These are phyloP conservation scores for Fusarium buxicola DNA, from an alignment of 2,329 filamentous ascomycete species.

Conservation along the genomic window DNA sequence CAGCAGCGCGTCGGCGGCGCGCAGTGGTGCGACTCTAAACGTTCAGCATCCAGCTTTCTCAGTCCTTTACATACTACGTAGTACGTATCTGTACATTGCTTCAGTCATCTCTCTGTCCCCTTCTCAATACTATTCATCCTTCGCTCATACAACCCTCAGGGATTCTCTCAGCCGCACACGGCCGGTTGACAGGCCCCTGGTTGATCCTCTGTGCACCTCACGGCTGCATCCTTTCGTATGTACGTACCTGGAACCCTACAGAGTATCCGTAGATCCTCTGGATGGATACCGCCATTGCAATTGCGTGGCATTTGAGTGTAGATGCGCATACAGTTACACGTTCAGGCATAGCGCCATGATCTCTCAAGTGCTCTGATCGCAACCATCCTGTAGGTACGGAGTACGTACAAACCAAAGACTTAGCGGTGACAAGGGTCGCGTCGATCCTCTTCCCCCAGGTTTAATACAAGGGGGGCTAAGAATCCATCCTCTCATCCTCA, in stretches of 20 bases:
- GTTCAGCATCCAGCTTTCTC: background rate
- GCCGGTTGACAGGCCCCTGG: background rate
- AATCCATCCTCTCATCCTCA: slow-evolving; percentile 15
- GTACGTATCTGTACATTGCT: background rate
- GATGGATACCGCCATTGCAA: too few species aligned
- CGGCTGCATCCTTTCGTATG: too few species aligned
- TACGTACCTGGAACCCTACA: too few species aligned
- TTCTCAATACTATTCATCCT: slow-evolving; percentile 22
- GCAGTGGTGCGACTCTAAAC: slow-evolving; percentile 34
- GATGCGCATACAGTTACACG: too few species aligned
- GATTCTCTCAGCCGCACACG: slow-evolving; percentile 30
- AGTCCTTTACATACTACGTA: too few species aligned
- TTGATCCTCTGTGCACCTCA: background rate
- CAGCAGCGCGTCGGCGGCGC: slow-evolving; percentile 23
- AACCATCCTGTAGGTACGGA: too few species aligned
- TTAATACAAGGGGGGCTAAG: slow-evolving; percentile 24
- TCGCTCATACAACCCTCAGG: slow-evolving; percentile 14
- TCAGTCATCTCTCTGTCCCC: background rate
- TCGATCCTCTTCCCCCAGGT: slow-evolving; percentile 31
- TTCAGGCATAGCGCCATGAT: too few species aligned
- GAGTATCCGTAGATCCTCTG: too few species aligned
- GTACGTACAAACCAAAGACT: too few species aligned
- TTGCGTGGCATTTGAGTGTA: too few species aligned
- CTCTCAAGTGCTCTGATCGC: background rate
- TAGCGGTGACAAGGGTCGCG: slow-evolving; percentile 29